phyloP scores from a whole-genome alignment of 2,329 filamentous ascomycete genomes.

The Coniella vitis region DNA sequence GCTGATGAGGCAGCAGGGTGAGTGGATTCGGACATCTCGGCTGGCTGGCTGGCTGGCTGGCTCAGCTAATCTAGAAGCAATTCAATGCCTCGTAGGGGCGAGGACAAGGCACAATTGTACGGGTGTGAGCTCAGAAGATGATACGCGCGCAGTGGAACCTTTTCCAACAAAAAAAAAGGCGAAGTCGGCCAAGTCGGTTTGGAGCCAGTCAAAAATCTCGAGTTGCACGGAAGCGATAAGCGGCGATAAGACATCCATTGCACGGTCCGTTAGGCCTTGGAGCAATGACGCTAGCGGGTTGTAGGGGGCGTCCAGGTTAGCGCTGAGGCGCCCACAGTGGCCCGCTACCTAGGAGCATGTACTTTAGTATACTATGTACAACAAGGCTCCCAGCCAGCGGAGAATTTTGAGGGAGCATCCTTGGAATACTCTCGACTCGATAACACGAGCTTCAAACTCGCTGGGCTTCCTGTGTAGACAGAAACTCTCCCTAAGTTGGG shows the following conservation, averaged over 20 bases:
- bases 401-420: too few relatives aligned
- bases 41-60: neutral
- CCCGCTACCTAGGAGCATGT: too few relatives aligned
- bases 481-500: too few relatives aligned
- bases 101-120: too few relatives aligned
- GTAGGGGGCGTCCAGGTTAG: too few relatives aligned
- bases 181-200: neutral
- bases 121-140: neutral
- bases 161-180: neutral
- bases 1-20: conserved; percentile 14
- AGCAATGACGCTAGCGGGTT: neutral
- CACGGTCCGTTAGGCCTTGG: neutral
- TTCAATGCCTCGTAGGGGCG: too few relatives aligned
- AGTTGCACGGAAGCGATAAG: neutral
- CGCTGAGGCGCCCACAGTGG: too few relatives aligned
- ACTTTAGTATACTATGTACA: too few relatives aligned
- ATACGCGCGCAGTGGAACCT: neutral
- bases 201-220: conserved; percentile 3
- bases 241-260: neutral
- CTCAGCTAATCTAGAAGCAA: neutral
- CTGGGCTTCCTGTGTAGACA: too few relatives aligned
- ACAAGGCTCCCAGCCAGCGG: too few relatives aligned
- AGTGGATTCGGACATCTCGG: conserved; percentile 13
- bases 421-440: too few relatives aligned
- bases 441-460: too few relatives aligned